These are phyloP conservation scores for Tetradesmus lagerheimii DNA, from an alignment of 139 green algal species.

Conservation along the genomic window DNA sequence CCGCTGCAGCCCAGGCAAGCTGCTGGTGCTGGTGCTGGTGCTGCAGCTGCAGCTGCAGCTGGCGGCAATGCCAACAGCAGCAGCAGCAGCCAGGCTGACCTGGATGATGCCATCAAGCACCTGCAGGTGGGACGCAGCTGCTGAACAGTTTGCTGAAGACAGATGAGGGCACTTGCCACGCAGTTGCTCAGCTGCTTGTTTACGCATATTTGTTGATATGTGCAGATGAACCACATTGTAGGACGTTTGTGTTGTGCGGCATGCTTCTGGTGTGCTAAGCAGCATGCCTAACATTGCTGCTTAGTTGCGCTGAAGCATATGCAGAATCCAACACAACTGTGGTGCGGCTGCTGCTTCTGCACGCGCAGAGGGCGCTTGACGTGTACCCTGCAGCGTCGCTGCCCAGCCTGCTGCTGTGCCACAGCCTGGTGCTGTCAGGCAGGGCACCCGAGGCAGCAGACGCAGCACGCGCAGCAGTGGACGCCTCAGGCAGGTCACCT, in stretches of 20 bases:
- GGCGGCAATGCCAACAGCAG: not conserved
- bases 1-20: not conserved
- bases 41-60: not conserved
- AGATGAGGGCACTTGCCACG: not conserved
- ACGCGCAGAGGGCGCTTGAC: not conserved
- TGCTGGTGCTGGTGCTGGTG: not conserved
- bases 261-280: too few species aligned
- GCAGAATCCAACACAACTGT: too few species aligned
- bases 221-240: too few species aligned
- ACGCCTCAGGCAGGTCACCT: conserved; percentile 14
- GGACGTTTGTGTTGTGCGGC: too few species aligned
- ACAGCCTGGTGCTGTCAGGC: conserved; percentile 14
- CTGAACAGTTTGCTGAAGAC: too few species aligned
- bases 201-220: too few species aligned
- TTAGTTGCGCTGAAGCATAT: too few species aligned
- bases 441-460: not conserved
- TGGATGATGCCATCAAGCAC: not conserved
- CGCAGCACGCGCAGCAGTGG: conserved; percentile 11
- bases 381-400: not conserved
- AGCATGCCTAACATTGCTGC: too few species aligned
- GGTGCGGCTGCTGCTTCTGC: not conserved
- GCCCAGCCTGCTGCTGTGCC: conserved; percentile 16
- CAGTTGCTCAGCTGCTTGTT: too few species aligned
- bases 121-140: not conserved
- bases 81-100: not conserved